A percentile compares a stretch with the other conserved stretches of the same genome.
These are phyloP conservation scores for Vaccinium darrowii DNA, from an alignment of 148 eudicot genomes.

Conservation along the genomic window DNA sequence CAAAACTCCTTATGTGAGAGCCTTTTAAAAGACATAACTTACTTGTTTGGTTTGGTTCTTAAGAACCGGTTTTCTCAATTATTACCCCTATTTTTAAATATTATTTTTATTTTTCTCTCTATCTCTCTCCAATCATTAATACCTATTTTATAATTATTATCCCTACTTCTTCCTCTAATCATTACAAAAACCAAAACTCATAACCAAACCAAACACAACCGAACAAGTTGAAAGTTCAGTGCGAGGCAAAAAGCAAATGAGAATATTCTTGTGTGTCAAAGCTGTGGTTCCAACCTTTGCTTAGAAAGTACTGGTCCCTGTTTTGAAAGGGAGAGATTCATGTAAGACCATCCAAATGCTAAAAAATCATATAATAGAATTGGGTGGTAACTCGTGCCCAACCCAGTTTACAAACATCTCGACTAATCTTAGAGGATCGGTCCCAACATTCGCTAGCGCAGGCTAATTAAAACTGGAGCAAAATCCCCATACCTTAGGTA, in stretches of 20 bases:
- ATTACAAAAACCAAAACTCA: no score
- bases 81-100: no score
- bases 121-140: no score
- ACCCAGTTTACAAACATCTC: neutral
- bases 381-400: neutral
- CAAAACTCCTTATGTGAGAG: neutral
- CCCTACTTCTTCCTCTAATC: no score
- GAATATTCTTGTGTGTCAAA: neutral
- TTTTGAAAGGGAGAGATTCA: neutral
- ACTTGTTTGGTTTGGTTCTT: no score
- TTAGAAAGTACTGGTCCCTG: neutral
- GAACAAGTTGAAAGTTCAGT: neutral
- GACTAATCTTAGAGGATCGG: neutral
- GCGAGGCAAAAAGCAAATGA: neutral
- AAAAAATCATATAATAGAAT: neutral
- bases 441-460: neutral
- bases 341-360: neutral
- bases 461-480: neutral
- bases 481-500: neutral
- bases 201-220: no score
- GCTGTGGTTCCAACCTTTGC: neutral
- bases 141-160: no score
- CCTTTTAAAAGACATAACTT: neutral
- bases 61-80: no score
- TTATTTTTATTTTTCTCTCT: no score